Base-by-base conservation (phyloP, 768 basidiomycete species). In the Porpolomopsis calyptriformis region DNA sequence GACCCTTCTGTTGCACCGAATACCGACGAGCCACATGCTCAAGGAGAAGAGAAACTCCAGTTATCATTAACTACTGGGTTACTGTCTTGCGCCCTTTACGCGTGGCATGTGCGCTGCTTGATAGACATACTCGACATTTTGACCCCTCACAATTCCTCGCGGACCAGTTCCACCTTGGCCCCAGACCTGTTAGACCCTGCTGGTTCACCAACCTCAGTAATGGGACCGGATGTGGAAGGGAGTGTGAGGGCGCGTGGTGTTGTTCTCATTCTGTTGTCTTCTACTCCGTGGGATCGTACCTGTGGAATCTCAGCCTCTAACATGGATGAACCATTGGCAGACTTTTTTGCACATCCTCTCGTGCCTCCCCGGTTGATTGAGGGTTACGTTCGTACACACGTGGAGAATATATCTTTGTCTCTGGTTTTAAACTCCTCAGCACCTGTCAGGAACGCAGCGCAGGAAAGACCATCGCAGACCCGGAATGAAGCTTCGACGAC, bases 341-440 rank as follows among this genome's bases (percentile, higher is more conserved):
- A 53, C 41, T 86, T 77, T 56, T 85, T 80, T 57, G 59, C 66
- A 16, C 71, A 67, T 19, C 83, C 84, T 2, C 62, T 84, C n/a
- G 58, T 71, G 4, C 79, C 82, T 36, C 81, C 78, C 12, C 59
- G 53, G 29, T 56, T 78, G 5, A 56, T 64, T 7, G 59, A 64
- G 38, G 68, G 74, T 24, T 85, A 76, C 55, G 52, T 76, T 40
- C 77, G 85, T 4, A 43, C 78, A 2, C 63, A 73, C 49, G 46
- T 80, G 9, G 77, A 82, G 37, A 52, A 55, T 14, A 47, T 74
- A 16, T 52, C 55, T 20, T 57, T 52, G 4, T 65, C 52, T 24
- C 59, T 55, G 36, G 63, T 49, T 45, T 58, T 58, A 38, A 37
- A 2, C 52, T 52, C 55, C 12, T 46, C 60, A 29, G 47, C 52